These are phyloP conservation scores for Crinitomyces ghanaensis DNA, from an alignment of 805 yeast genomes.

Conservation along the genomic window DNA sequence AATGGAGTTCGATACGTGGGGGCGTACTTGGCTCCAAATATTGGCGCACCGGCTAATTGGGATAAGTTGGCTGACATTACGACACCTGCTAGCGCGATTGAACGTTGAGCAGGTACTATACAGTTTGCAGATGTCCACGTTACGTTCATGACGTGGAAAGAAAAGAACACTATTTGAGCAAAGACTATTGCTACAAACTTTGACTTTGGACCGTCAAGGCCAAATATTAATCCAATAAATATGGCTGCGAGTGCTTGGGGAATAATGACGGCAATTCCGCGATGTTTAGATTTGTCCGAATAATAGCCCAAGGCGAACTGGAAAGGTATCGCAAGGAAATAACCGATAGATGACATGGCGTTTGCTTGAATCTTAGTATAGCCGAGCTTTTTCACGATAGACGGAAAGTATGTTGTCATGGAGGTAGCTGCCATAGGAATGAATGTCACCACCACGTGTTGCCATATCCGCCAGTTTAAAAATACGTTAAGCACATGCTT, in stretches of 20 bases:
- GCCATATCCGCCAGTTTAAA: slow-evolving; percentile 41
- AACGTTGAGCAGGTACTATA: slow-evolving; percentile 9
- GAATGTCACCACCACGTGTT: slow-evolving; percentile 42
- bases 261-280: slow-evolving; percentile 8
- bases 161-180: slow-evolving; percentile 5
- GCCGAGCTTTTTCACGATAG: slow-evolving; percentile 44
- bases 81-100: slow-evolving; percentile 9
- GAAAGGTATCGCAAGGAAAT: slow-evolving; percentile 10
- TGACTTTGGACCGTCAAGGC: slow-evolving; percentile 4
- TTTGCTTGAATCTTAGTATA: slow-evolving; percentile 57
- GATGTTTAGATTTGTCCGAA: slow-evolving; percentile 6
- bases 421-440: slow-evolving; percentile 45
- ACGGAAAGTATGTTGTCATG: slow-evolving; percentile 50
- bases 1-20: slow-evolving; percentile 7
- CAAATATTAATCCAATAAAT: slow-evolving; percentile 6
- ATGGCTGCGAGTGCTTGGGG: slow-evolving; percentile 7
- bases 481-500: slow-evolving; percentile 35
- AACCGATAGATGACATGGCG: slow-evolving; percentile 33
- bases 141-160: slow-evolving; percentile 9
- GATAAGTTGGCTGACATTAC: slow-evolving; percentile 10
- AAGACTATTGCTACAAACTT: slow-evolving; percentile 9
- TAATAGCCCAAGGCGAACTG: slow-evolving; percentile 6
- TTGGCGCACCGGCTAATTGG: slow-evolving; percentile 10
- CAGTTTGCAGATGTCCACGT: slow-evolving; percentile 12
- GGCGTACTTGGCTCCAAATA: slow-evolving; percentile 8